Evolutionary conservation across 495 filamentous ascomycete species (phyloP).

Genomic region (Talaromyces wortmannii): DNA sequence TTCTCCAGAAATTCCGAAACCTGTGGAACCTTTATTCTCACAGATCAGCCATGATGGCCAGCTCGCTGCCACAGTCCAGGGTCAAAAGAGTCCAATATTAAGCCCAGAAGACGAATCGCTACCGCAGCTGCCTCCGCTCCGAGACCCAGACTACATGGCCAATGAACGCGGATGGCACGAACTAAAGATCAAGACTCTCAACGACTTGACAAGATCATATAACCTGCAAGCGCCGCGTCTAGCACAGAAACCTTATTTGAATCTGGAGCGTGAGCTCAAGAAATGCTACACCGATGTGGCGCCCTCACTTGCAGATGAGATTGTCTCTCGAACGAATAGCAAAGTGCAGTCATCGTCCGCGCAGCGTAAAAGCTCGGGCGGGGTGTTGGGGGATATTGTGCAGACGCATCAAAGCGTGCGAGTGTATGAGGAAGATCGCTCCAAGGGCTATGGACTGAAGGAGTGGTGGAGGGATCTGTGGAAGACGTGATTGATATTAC

Average conservation of each 20-base stretch:
- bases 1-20: not conserved
- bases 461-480: conserved; percentile 79
- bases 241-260: conserved; percentile 90
- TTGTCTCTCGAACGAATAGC: conserved; percentile 54
- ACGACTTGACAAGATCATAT: conserved; percentile 76
- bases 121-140: conserved; percentile 32
- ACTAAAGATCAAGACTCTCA: conserved; percentile 73
- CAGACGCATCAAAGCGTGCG: conserved; percentile 40
- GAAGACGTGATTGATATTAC: conserved; percentile 4
- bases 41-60: conserved; percentile 20
- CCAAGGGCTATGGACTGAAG: conserved; percentile 70
- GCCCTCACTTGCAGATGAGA: conserved; percentile 62
- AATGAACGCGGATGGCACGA: conserved; percentile 72
- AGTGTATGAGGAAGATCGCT: conserved; percentile 65
- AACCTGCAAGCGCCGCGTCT: conserved; percentile 90
- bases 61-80: conserved; percentile 6
- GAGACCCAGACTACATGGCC: conserved; percentile 45
- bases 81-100: not conserved
- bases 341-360: conserved; percentile 1
- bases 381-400: conserved; percentile 32
- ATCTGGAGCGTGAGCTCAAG: conserved; percentile 72
- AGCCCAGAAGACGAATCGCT: conserved; percentile 11
- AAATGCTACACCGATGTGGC: conserved; percentile 83
- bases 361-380: not conserved
- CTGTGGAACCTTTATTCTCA: conserved; percentile 5